A percentile compares a stretch with the other conserved stretches of the same genome.
Evolutionary conservation across 257 asterid species (phyloP).

Genomic region (Paraleonurus japonicus): DNA sequence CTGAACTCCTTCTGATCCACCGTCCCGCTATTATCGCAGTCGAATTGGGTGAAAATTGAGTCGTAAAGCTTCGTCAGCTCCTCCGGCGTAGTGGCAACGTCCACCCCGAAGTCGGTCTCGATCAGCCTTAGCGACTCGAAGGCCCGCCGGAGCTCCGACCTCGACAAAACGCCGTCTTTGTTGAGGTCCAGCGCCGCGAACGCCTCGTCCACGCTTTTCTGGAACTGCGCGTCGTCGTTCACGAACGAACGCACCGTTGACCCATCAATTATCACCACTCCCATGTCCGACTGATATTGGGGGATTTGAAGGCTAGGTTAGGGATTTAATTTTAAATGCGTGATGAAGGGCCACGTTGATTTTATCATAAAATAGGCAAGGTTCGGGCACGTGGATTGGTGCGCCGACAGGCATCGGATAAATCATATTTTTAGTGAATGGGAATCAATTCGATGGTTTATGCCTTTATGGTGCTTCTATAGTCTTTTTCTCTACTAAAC

Average conservation of each 20-base stretch:
- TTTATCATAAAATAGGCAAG: conserved; percentile 5
- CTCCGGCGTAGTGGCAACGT: conserved; percentile 68
- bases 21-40: conserved; percentile 56
- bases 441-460: not conserved
- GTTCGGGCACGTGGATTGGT: conserved; percentile 28
- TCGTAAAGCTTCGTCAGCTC: conserved; percentile 76
- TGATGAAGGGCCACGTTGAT: conserved; percentile 23
- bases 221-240: conserved; percentile 54
- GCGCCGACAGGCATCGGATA: conserved; percentile 12
- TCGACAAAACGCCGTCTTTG: conserved; percentile 81
- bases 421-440: not conserved
- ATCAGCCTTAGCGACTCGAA: conserved; percentile 73
- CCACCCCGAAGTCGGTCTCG: conserved; percentile 80
- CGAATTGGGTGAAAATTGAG: conserved; percentile 67
- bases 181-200: conserved; percentile 64
- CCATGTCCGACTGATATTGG: conserved; percentile 38
- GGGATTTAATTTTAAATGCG: not conserved
- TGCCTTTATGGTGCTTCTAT: not conserved
- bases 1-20: conserved; percentile 66
- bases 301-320: not conserved
- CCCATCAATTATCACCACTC: conserved; percentile 78
- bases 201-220: conserved; percentile 52
- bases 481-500: no score
- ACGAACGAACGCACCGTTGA: conserved; percentile 65
- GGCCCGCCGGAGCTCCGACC: conserved; percentile 78